These are phyloP conservation scores for Penicillium cataractarum DNA, from an alignment of 495 filamentous ascomycete genomes.

Conservation along the genomic window DNA sequence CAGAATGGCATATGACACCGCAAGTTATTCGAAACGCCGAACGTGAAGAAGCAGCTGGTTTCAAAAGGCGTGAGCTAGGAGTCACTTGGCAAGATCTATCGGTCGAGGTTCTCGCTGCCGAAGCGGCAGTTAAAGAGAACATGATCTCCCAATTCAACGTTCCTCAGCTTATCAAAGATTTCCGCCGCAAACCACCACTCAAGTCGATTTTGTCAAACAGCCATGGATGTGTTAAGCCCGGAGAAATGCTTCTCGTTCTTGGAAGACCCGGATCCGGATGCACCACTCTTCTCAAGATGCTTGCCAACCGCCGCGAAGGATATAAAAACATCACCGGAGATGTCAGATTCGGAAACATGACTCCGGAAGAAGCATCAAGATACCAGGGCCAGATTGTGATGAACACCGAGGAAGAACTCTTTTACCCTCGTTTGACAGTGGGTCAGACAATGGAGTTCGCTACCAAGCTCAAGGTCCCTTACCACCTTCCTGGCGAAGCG, in stretches of 20 bases:
- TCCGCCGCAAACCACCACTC: slow-evolving; percentile 38
- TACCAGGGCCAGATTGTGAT: slow-evolving; percentile 76
- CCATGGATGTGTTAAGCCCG: slow-evolving; percentile 57
- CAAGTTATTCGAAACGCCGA: slow-evolving; percentile 44
- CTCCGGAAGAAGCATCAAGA: slow-evolving; percentile 54
- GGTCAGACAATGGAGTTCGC: slow-evolving; percentile 74
- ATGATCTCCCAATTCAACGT: slow-evolving; percentile 60
- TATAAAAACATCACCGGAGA: slow-evolving; percentile 55
- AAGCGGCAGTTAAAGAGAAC: slow-evolving; percentile 53
- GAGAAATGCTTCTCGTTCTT: slow-evolving; percentile 50
- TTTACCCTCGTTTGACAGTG: slow-evolving; percentile 70
- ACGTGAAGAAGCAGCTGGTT: slow-evolving; percentile 46
- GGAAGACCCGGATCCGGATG: slow-evolving; percentile 50
- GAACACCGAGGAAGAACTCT: slow-evolving; percentile 69
- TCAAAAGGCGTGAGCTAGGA: slow-evolving; percentile 52
- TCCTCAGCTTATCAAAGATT: slow-evolving; percentile 37
- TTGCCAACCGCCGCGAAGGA: slow-evolving; percentile 64
- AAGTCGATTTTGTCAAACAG: slow-evolving; percentile 39
- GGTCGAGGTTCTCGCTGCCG: slow-evolving; percentile 45
- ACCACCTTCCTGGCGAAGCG: slow-evolving; percentile 32
- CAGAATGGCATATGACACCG: slow-evolving; percentile 47
- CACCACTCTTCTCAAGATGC: slow-evolving; percentile 60
- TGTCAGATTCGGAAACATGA: slow-evolving; percentile 61
- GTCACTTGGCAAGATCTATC: slow-evolving; percentile 56
- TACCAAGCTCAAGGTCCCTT: slow-evolving; percentile 38